Base-by-base conservation (phyloP, 2,329 filamentous ascomycete species). In the Pyrenochaeta sp. region DNA sequence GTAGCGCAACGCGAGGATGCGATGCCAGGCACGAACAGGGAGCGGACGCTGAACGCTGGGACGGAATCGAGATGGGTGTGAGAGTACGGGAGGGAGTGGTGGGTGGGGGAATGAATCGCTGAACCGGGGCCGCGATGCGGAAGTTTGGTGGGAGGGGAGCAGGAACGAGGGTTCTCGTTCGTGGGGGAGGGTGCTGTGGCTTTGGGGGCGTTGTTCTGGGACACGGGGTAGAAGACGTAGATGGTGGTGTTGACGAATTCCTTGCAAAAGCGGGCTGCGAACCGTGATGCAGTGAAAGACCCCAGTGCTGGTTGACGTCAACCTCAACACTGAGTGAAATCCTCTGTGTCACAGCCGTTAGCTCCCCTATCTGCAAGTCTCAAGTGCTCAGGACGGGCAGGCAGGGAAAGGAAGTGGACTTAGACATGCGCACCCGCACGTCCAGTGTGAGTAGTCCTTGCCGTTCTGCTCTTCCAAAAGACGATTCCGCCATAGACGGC, bases 401-500 rank as follows among this genome's bases (percentile, higher is more conserved):
- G 42, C 11, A 30, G 27, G 14, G 15, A 31, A n/a, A 42, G 41
- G 35, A 35, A 53, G 45, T 23, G 15, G 42, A 57, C 51, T 55
- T 67, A 69, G 54, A 63, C 63, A 53, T 68, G 67, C 62, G 52
- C 51, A 14, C 23, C n/a, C 7, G 51, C 63, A 20, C 60, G 54
- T 14, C 60, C 60, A 40, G 65, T 64, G 45, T 58, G 62, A 18
- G 54, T 49, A 44, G 61, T 67, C 46, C 68, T 67, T 69, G 64
- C 69, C 67, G 67, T 72, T 15, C 63, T 56, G 11, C 56, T 40
- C 60, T 62, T 70, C 67, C 66, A 86, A 82, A 87, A 91, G 69
- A 88, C 84, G 1, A 81, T 71, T 12, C 79, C 78, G 12, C 83
- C 79, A 23, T 82, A 85, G 11, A 83, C 53, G 3, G 85, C 82